Percentiles rank a stretch among this genome's conserved stretches.
Conservation (phyloP, 2,329 filamentous ascomycete species). For the Venturia carpophila region DNA sequence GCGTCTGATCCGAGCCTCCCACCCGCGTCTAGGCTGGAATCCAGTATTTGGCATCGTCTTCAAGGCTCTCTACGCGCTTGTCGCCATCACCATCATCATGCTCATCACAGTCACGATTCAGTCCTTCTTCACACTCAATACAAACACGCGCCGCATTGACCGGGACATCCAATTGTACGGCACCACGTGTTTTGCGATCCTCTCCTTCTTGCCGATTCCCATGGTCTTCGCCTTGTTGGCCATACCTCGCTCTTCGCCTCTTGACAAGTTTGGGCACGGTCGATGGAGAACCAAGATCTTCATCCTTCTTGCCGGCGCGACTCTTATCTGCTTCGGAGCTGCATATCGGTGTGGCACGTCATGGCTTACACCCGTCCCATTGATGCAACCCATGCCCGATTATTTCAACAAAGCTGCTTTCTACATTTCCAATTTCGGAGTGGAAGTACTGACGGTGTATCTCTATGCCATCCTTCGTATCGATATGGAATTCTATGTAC, state of each 20-base stretch:
- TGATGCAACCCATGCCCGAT: constrained; percentile 53
- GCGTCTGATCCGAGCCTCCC: constrained; percentile 64
- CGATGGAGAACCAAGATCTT: constrained; percentile 58
- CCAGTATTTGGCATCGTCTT: constrained; percentile 45
- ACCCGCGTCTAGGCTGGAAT: constrained; percentile 65
- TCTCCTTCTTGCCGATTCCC: constrained; percentile 60
- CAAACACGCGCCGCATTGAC: constrained; percentile 43
- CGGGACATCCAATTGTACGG: constrained; percentile 58
- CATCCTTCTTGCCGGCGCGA: constrained; percentile 52
- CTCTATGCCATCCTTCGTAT: constrained; percentile 61
- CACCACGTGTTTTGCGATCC: constrained; percentile 52
- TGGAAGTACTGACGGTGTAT: constrained; percentile 64
- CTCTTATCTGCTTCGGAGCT: constrained; percentile 60
- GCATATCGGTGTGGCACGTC: constrained; percentile 56
- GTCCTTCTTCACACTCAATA: constrained; percentile 57
- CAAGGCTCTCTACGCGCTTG: constrained; percentile 49
- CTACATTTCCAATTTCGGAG: constrained; percentile 69
- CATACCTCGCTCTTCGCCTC: constrained; percentile 35
- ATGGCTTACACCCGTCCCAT: constrained; percentile 41
- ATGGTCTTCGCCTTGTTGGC: constrained; percentile 44
- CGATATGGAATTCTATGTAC: constrained; percentile 68
- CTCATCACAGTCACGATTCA: constrained; percentile 58
- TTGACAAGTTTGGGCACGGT: constrained; percentile 60
- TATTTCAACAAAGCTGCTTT: constrained; percentile 65
- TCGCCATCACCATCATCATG: constrained; percentile 55